A percentile compares a stretch with the other conserved stretches of the same genome.
Conservation (phyloP, 805 yeast genomes). For the Debaryomyces prosopidis region DNA sequence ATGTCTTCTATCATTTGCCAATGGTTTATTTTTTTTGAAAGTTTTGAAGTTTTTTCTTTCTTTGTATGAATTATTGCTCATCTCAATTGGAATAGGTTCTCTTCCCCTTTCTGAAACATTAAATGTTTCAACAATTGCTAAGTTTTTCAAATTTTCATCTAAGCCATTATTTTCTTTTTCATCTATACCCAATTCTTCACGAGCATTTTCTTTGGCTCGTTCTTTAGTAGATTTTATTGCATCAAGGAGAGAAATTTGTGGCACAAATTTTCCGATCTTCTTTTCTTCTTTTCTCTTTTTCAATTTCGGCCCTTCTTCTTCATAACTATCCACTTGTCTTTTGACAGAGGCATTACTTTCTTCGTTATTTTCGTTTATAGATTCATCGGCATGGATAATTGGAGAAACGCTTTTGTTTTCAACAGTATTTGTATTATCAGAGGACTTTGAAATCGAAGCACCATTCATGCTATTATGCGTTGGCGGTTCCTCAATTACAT, state of each 20-base stretch:
- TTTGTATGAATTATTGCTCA: conserved; percentile 3
- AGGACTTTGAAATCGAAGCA: too few species aligned
- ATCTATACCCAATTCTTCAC: conserved; percentile 26
- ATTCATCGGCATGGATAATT: too few species aligned
- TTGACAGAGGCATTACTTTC: too few species aligned
- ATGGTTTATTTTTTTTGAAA: conserved; percentile 23
- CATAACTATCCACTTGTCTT: too few species aligned
- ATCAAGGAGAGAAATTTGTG: conserved; percentile 22
- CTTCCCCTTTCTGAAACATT: conserved; percentile 16
- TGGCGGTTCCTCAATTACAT: neutral
- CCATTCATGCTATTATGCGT: too few species aligned
- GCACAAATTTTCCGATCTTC: neutral
- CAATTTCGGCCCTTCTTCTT: neutral
- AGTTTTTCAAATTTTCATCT: conserved; percentile 15
- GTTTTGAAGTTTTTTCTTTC: conserved; percentile 32
- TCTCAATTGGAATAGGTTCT: neutral
- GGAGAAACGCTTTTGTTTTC: too few species aligned
- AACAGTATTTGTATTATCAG: too few species aligned
- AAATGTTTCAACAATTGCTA: conserved; percentile 33
- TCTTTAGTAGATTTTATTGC: conserved; percentile 30
- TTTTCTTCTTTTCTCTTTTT: neutral
- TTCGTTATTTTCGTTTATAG: too few species aligned
- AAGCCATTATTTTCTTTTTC: conserved; percentile 11
- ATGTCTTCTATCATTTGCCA: conserved; percentile 18
- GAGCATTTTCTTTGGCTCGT: conserved; percentile 18